Percentiles rank a stretch among this genome's conserved stretches.
These are phyloP conservation scores for Yamadazyma spencermartinsiae DNA, from an alignment of 1,139 yeast species.

Conservation along the genomic window DNA sequence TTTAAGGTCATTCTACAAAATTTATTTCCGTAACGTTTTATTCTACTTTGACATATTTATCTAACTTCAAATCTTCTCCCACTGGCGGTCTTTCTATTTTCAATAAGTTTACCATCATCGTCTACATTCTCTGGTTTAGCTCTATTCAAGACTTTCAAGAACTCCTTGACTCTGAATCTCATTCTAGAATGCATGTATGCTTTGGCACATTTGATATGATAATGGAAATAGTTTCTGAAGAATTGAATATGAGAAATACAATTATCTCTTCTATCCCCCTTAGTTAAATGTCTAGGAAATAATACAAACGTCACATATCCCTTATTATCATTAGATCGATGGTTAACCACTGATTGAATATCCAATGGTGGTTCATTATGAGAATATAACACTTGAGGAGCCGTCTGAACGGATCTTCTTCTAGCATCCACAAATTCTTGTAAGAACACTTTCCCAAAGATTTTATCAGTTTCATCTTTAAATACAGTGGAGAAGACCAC, in stretches of 20 bases:
- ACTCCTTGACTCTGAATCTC: constrained; percentile 93
- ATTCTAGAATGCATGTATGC: constrained; percentile 98
- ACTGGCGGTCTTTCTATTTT: constrained; percentile 75
- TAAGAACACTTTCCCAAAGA: constrained; percentile 90
- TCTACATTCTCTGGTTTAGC: constrained; percentile 93
- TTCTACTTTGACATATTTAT: not conserved
- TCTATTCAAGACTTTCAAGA: constrained; percentile 91
- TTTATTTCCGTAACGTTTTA: no score
- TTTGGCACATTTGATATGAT: constrained; percentile 96
- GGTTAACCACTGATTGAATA: constrained; percentile 46
- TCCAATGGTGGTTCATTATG: constrained; percentile 94
- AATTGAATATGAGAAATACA: constrained; percentile 87
- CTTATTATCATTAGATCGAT: constrained; percentile 47
- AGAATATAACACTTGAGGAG: constrained; percentile 94
- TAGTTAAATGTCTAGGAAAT: constrained; percentile 70
- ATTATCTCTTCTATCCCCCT: constrained; percentile 72
- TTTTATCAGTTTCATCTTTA: constrained; percentile 95
- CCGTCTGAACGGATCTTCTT: constrained; percentile 92
- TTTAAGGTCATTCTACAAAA: no score
- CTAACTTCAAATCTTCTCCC: constrained; percentile 70
- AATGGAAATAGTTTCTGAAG: constrained; percentile 95
- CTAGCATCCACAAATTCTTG: constrained; percentile 98
- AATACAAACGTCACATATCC: constrained; percentile 78
- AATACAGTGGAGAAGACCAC: constrained; percentile 92
- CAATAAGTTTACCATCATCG: constrained; percentile 58